Conservation (phyloP, 2,329 filamentous ascomycete species). For the Colletotrichum trifolii region DNA sequence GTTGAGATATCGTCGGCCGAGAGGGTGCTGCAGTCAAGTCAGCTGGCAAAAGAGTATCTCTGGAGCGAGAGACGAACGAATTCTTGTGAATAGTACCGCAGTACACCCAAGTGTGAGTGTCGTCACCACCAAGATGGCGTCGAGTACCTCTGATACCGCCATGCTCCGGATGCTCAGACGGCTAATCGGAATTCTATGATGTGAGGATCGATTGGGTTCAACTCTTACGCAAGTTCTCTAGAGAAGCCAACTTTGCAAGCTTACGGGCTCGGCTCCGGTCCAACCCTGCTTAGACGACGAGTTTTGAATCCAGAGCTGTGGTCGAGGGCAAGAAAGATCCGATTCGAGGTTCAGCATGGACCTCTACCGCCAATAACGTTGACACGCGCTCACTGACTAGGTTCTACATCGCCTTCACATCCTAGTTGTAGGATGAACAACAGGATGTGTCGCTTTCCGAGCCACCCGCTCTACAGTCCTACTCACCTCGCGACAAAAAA, state of each 20-base stretch:
- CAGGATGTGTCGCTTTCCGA: too few relatives aligned
- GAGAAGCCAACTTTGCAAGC: neutral
- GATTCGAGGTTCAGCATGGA: too few relatives aligned
- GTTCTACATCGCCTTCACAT: too few relatives aligned
- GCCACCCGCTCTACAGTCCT: too few relatives aligned
- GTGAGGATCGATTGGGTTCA: too few relatives aligned
- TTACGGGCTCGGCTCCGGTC: neutral
- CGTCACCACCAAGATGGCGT: conserved; percentile 14
- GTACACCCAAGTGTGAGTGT: conserved; percentile 7
- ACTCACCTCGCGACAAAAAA: too few relatives aligned
- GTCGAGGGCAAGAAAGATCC: too few relatives aligned
- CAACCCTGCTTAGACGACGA: neutral
- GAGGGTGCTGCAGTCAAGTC: conserved; percentile 13
- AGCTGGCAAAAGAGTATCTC: neutral
- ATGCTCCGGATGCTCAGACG: neutral
- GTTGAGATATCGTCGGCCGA: conserved; percentile 19
- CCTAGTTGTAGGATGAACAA: too few relatives aligned
- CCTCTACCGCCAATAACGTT: too few relatives aligned
- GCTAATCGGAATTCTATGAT: too few relatives aligned
- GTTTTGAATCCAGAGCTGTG: too few relatives aligned
- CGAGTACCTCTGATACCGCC: neutral
- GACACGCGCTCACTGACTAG: too few relatives aligned
- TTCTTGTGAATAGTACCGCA: conserved; percentile 22
- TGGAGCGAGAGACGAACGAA: neutral
- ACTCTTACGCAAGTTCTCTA: neutral